These are phyloP conservation scores for Magnolia sinica DNA, from an alignment of 164 flowering plant genomes.

Conservation along the genomic window DNA sequence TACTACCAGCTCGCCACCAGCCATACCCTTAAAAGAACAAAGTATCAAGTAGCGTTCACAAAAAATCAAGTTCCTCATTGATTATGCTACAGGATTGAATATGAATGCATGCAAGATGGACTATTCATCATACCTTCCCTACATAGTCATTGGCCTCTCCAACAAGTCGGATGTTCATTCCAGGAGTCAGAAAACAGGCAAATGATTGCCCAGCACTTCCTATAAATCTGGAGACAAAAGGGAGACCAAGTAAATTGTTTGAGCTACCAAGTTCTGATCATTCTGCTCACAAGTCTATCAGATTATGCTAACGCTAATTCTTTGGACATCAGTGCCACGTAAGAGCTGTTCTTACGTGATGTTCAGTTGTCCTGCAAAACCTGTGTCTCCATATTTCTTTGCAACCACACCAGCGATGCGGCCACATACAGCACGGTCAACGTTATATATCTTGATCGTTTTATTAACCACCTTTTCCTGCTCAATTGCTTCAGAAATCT, in stretches of 20 bases:
- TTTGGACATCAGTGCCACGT: not conserved
- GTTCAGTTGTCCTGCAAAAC: constrained; percentile 96
- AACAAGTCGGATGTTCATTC: constrained; percentile 88
- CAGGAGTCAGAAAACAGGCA: constrained; percentile 89
- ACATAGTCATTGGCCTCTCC: constrained; percentile 99
- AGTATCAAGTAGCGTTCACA: not conserved
- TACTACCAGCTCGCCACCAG: constrained; percentile 93
- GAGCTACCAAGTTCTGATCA: not conserved
- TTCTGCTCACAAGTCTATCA: constrained; percentile 4
- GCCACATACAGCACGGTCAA: constrained; percentile 96
- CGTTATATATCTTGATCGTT: constrained; percentile 73
- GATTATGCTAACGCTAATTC: not conserved
- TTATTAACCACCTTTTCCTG: constrained; percentile 72
- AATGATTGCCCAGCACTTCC: constrained; percentile 99
- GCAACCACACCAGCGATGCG: constrained; percentile 91
- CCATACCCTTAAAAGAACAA: constrained; percentile 65
- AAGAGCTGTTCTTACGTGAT: constrained; percentile 55
- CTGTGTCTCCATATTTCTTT: constrained; percentile 96
- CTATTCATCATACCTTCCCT: constrained; percentile 62
- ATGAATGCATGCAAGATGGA: constrained; percentile 1
- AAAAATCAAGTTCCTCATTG: too few species aligned
- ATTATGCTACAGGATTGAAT: not conserved
- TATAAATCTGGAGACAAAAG: constrained; percentile 52
- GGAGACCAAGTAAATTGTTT: not conserved
- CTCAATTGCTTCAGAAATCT: constrained; percentile 86